Evolutionary conservation across 495 filamentous ascomycete genomes (phyloP).

Genomic region (Aspergillus indologenus): DNA sequence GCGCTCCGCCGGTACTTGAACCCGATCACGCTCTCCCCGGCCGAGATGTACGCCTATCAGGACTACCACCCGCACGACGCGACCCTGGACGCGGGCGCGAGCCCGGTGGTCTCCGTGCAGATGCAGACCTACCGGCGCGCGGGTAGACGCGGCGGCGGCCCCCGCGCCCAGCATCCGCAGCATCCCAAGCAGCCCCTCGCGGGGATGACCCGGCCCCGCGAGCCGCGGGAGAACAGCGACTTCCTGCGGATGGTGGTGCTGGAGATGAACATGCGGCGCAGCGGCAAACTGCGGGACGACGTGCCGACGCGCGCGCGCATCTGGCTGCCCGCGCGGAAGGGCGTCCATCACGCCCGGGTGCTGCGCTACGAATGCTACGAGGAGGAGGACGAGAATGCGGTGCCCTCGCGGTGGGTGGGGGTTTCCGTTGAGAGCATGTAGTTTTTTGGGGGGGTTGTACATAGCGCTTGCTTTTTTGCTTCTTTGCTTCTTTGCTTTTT

Average conservation of each 20-base stretch:
- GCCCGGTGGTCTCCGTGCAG: slow-evolving; percentile 67
- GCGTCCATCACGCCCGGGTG: slow-evolving; percentile 16
- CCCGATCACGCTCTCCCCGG: slow-evolving; percentile 65
- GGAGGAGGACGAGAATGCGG: slow-evolving; percentile 31
- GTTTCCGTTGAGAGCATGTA: slow-evolving; percentile 31
- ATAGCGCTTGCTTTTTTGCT: background rate
- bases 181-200: slow-evolving; percentile 17
- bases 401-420: slow-evolving; percentile 44
- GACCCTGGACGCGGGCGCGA: no score
- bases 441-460: slow-evolving; percentile 4
- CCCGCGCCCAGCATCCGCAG: slow-evolving; percentile 30
- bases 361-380: slow-evolving; percentile 30
- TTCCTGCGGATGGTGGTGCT: slow-evolving; percentile 93
- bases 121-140: slow-evolving; percentile 73
- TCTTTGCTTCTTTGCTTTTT: no score
- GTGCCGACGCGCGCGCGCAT: slow-evolving; percentile 78
- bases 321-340: slow-evolving; percentile 81
- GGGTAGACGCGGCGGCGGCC: slow-evolving; percentile 33
- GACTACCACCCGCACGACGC: slow-evolving; percentile 43
- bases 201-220: slow-evolving; percentile 66
- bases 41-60: slow-evolving; percentile 61
- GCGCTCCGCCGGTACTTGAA: slow-evolving; percentile 92
- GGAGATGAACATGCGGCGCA: slow-evolving; percentile 95
- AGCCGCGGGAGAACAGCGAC: slow-evolving; percentile 88
- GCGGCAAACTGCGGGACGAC: slow-evolving; percentile 83